Base-by-base conservation (phyloP, 768 basidiomycete genomes). In the Psilocybe sp. region DNA sequence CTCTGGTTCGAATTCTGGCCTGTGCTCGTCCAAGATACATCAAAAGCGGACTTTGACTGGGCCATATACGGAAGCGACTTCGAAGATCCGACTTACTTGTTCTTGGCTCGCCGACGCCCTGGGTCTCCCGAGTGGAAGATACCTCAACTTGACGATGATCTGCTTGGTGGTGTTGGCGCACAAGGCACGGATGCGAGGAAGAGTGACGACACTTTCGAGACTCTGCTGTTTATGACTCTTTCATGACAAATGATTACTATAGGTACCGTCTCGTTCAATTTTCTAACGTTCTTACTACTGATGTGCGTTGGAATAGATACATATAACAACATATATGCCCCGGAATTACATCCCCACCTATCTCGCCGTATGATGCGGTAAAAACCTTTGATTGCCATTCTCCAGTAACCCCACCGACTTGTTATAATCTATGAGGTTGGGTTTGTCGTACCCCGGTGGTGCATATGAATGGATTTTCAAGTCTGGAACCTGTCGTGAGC, bases 1-100 rank as follows among this genome's bases (percentile, higher is more conserved):
- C 65, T 87, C 15, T 92, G 87, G 87, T 91, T 89, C 65, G 58
- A 72, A 16, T 90, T 81, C 52, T 60, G 66, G 38, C 86, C 83
- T 4, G 79, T 86, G 4, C 67, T 84, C 13, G 61, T 60, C 10
- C 70, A 66, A 37, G 57, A 65, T 7, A 46, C 49, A 18, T 40
- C 49, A 3, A 36, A 37, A n/a, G 49, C 18, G 18, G 32, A 49
- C 15, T 46, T 33, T 9, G 54, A 53, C 13, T 79, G 79, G 78
- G 58, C 60, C 36, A 72, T 73, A 15, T 75, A 79, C 32, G 77
- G 77, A 1, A 52, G 64, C 42, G 63, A 64, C 40, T 61, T 60
- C 1, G 74, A 75, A n/a, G 76, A 77, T 53, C 66, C 59, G 15
- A 75, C 71, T 1, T 89, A 84, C 55, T 60, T 91, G 7, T 87